phyloP scores from a whole-genome alignment of 75 land plant genomes.

The Pseudotsuga menziesii region DNA sequence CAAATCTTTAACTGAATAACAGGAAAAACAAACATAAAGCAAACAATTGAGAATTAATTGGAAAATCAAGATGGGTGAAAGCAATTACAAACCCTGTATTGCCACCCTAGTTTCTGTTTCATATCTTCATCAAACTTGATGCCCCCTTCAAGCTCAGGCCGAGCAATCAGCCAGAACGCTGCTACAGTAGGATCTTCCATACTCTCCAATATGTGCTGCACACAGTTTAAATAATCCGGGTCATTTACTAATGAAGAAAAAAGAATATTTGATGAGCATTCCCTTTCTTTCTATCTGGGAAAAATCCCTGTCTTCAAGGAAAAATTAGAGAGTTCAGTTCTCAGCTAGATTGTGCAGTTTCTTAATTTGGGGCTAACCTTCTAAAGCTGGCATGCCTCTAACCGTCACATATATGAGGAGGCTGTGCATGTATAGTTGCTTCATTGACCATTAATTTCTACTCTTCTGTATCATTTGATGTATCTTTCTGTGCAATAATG shows the following conservation, averaged over 20 bases:
- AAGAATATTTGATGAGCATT: not conserved
- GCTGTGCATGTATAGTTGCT: too few species aligned
- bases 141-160: conserved; percentile 71
- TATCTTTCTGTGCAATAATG: not conserved
- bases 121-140: conserved; percentile 74
- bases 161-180: conserved; percentile 67
- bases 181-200: conserved; percentile 84
- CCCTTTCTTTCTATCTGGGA: not conserved
- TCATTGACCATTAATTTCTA: too few species aligned
- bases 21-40: not conserved
- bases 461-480: too few species aligned
- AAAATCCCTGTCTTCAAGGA: not conserved
- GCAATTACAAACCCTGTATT: conserved; percentile 52
- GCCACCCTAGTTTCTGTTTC: conserved; percentile 79
- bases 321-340: not conserved
- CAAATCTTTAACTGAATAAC: not conserved
- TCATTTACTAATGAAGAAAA: not conserved
- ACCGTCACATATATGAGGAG: too few species aligned
- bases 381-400: not conserved
- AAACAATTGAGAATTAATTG: not conserved
- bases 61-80: not conserved
- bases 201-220: conserved; percentile 59
- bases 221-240: not conserved
- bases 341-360: not conserved
- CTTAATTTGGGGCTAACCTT: not conserved